Evolutionary conservation across 257 asterid genomes (phyloP), one percentile per base, ranked within the genome.

Genomic region (Lycium ferocissimum): DNA sequence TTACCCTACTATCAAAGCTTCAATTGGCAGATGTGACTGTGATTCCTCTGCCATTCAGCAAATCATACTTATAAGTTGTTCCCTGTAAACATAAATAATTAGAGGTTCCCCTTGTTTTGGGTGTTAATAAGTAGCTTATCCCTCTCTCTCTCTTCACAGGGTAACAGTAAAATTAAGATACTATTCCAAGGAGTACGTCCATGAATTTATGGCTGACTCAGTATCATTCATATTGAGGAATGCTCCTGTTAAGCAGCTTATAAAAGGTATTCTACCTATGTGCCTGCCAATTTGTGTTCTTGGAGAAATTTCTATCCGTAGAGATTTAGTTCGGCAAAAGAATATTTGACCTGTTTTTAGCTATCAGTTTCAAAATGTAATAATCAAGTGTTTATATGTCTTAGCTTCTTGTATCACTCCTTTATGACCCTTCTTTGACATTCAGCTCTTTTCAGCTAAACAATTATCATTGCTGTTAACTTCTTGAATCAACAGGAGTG

Each of bases 121-220:
- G 79, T 71, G 69, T 70, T 17, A 45, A 38, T 33, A 14, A 73
- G 59, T 69, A 45, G 66, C 66, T 47, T 71, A 20, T 72, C 20
- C 51, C 9, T 54, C 80, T 33, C 20, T 67, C 37, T 65, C 47
- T 7, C 47, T 26, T 33, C 66, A 53, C 93, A 96, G 99, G 83
- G 88, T 86, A 86, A 93, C 98, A 20, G 82, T 84, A 86, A 92
- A 89, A 20, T 80, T 96, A 84, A 91, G 99, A 91, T 96, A 93
- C 91, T 93, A 95, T 83, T 91, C 92, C 22, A 92, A 90, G 86
- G 96, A 93, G 86, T 89, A 91, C 86, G 87, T 96, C 63, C 97
- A 93, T 53, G 97, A 94, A 84, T 91, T 94, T 84, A 93, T 95
- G 97, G 98, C 98, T 0, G 93, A 93, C 90, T 92, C 98, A 4